phyloP scores from a whole-genome alignment of 306 rosid genomes.

The Castanea sativa region DNA sequence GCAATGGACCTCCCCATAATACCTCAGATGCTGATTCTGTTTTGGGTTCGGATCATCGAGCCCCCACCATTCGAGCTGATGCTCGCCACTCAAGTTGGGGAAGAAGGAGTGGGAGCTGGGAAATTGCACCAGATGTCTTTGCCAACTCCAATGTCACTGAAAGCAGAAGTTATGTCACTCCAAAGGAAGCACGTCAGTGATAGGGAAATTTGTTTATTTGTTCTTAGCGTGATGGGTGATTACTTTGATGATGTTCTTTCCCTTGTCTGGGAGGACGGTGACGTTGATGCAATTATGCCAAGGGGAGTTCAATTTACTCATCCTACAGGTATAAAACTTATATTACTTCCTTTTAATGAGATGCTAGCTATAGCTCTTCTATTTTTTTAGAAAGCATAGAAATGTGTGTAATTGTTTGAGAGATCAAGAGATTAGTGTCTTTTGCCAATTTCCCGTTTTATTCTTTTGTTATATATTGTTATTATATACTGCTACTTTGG shows the following conservation, averaged over 20 bases:
- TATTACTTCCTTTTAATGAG: constrained; percentile 18
- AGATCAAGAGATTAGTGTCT: constrained; percentile 40
- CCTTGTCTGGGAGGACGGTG: constrained; percentile 18
- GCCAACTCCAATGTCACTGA: constrained; percentile 62
- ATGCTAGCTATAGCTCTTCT: constrained; percentile 40
- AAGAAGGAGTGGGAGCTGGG: constrained; percentile 80
- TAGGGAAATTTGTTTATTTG: constrained; percentile 20
- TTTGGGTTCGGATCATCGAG: constrained; percentile 73
- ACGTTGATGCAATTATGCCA: constrained; percentile 30
- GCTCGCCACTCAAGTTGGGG: constrained; percentile 82
- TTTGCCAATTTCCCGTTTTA: constrained; percentile 4
- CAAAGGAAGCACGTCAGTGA: constrained; percentile 58
- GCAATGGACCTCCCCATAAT: constrained; percentile 60
- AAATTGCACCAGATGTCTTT: constrained; percentile 62
- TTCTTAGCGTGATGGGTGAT: constrained; percentile 31
- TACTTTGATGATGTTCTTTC: constrained; percentile 34
- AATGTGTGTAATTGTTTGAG: constrained; percentile 58
- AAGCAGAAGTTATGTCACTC: constrained; percentile 57
- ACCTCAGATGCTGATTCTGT: constrained; percentile 62
- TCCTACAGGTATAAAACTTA: constrained; percentile 27
- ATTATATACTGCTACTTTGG: constrained; percentile 23
- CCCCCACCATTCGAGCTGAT: constrained; percentile 68
- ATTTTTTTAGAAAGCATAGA: constrained; percentile 35
- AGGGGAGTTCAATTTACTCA: constrained; percentile 28
- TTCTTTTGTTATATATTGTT: constrained; percentile 3